These are phyloP conservation scores for Metschnikowia kunwiensis DNA, from an alignment of 805 yeast species.

Conservation along the genomic window DNA sequence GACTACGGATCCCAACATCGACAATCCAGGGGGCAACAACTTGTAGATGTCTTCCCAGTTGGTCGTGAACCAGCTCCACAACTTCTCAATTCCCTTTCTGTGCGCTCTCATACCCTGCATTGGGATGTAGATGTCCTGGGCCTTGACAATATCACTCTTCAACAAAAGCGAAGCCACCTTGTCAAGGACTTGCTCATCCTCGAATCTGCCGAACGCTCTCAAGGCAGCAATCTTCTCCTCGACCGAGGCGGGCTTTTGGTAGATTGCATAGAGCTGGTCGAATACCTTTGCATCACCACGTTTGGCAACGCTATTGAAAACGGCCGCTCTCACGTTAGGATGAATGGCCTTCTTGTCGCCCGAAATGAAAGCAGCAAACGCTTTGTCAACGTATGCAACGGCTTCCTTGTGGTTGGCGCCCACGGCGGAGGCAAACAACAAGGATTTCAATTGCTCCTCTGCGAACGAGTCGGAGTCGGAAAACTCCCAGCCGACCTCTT, in stretches of 20 bases:
- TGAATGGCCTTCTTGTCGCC: conserved; percentile 71
- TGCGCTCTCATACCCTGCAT: conserved; percentile 68
- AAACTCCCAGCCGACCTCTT: conserved; percentile 65
- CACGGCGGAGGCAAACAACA: conserved; percentile 60
- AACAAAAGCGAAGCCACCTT: conserved; percentile 56
- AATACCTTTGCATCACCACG: conserved; percentile 60
- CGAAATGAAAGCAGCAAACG: conserved; percentile 51
- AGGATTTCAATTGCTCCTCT: conserved; percentile 63
- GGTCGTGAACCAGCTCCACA: conserved; percentile 68
- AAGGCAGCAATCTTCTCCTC: conserved; percentile 73
- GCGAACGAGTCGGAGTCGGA: conserved; percentile 52
- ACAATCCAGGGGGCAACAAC: conserved; percentile 74
- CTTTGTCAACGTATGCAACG: conserved; percentile 43
- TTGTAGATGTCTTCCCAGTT: conserved; percentile 72
- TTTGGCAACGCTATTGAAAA: conserved; percentile 65
- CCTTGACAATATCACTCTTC: conserved; percentile 54
- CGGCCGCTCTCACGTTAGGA: conserved; percentile 66
- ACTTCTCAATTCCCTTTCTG: conserved; percentile 59
- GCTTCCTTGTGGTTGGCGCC: conserved; percentile 47
- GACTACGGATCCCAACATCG: conserved; percentile 77
- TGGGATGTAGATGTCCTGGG: conserved; percentile 75
- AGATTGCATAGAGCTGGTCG: conserved; percentile 58
- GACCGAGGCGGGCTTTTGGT: conserved; percentile 55
- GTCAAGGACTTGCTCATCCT: conserved; percentile 47
- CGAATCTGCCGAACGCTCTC: conserved; percentile 63